Percentiles rank a stretch among this genome's conserved stretches.
Conservation (phyloP, 495 filamentous ascomycete species). For the Tuber aestivum region DNA sequence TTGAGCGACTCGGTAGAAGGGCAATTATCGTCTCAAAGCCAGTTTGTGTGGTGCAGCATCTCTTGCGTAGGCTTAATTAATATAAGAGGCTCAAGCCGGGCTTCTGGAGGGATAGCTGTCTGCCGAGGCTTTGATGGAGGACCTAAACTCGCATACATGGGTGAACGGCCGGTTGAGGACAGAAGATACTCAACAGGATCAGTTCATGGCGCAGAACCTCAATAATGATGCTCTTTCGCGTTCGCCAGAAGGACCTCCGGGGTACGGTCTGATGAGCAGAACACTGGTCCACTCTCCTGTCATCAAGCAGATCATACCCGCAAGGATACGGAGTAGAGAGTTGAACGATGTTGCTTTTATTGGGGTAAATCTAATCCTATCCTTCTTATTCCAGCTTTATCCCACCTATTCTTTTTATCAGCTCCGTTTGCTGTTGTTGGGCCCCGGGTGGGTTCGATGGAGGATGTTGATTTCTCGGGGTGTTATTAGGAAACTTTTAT, state of each 20-base stretch:
- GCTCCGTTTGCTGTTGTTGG: background rate
- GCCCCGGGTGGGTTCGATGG: background rate
- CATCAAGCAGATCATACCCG: constrained; percentile 73
- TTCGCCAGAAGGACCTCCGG: constrained; percentile 45
- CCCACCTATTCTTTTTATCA: constrained; percentile 8
- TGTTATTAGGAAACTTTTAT: constrained; percentile 56
- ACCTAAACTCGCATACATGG: constrained; percentile 38
- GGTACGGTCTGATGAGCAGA: constrained; percentile 64
- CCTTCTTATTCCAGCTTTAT: constrained; percentile 17
- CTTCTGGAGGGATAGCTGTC: constrained; percentile 28
- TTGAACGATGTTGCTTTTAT: constrained; percentile 90
- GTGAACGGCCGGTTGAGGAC: constrained; percentile 37
- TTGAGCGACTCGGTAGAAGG: constrained; percentile 13
- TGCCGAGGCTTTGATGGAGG: constrained; percentile 35
- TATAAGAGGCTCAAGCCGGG: constrained; percentile 36
- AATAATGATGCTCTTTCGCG: constrained; percentile 31
- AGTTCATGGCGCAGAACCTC: constrained; percentile 38
- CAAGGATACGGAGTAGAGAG: constrained; percentile 59
- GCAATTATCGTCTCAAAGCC: constrained; percentile 20
- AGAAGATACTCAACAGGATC: constrained; percentile 30
- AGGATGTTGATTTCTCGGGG: constrained; percentile 28
- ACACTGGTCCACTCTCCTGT: constrained; percentile 71
- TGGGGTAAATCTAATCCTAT: constrained; percentile 54
- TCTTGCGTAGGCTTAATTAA: constrained; percentile 30
- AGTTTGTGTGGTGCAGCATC: constrained; percentile 16